Evolutionary conservation across 2,329 filamentous ascomycete genomes (phyloP), one percentile per base, ranked within the genome.

Genomic region (Botrytis squamosa): DNA sequence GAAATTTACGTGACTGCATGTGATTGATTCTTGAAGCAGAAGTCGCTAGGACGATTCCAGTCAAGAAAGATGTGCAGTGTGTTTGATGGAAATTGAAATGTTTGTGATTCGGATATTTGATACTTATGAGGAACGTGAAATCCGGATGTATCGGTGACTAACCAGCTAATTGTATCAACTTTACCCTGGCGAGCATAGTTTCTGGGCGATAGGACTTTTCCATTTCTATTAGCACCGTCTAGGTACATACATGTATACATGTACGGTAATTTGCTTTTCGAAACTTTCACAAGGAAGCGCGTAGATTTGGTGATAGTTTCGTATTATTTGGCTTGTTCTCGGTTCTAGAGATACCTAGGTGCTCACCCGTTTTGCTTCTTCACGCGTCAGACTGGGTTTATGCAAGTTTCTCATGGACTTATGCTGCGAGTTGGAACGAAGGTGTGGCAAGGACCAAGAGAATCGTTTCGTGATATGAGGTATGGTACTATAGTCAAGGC

Each of bases 41-140:
- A 49, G 52, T 16, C 18, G 65, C 65, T 68, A 68, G 65, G 49
- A 68, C 29, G 16, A 63, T 38, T 63, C 36, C 14, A 18, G 33
- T 67, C 29, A 67, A 68, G 65, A 52, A 65, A 49, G 33, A 29
- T 7, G n/a, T 65, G 64, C 38, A 33, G 44, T 16, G 46, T 29
- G 65, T 55, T 68, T 55, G 66, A 57, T 68, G 25, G 49, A 68
- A 33, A 68, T 68, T 68, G 46, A 67, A 67, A 40, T 52, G 65
- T 67, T 67, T 52, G 66, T 57, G 65, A 57, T 55, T 68, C 65
- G 65, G 65, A 68, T 33, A 68, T 68, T 68, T 55, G 46, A 57
- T 57, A 55, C 49, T 68, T 57, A 57, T 42, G 49, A 68, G 65
- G 33, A 55, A 52, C 33, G 33, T 40, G 29, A 52, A 38, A 38